phyloP scores from a whole-genome alignment of 2,329 filamentous ascomycete genomes.

The Trichoderma asperellum region DNA sequence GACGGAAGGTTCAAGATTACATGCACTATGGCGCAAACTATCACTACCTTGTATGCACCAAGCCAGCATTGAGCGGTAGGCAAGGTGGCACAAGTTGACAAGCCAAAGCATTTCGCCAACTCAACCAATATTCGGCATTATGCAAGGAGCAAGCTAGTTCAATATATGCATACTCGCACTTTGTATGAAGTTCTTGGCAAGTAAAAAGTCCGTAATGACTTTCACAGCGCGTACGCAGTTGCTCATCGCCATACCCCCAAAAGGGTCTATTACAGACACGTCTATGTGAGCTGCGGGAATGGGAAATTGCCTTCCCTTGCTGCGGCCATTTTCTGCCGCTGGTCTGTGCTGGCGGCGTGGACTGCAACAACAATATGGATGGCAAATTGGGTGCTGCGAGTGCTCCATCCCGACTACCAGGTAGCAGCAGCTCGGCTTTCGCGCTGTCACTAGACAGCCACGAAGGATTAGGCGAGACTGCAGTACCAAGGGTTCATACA shows the following conservation, averaged over 20 bases:
- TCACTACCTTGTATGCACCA: not conserved
- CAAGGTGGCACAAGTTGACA: not conserved
- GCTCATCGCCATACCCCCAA: not conserved
- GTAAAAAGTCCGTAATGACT: not conserved
- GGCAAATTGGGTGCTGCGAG: slow-evolving; percentile 4
- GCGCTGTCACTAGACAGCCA: slow-evolving; percentile 3
- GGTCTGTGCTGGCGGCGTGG: slow-evolving; percentile 9
- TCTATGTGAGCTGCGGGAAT: not conserved
- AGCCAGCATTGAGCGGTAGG: not conserved
- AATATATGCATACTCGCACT: not conserved
- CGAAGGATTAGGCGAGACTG: slow-evolving; percentile 1
- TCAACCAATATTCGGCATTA: not conserved
- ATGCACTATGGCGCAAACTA: not conserved
- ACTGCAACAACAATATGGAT: not conserved
- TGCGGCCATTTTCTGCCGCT: not conserved
- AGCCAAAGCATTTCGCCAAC: not conserved
- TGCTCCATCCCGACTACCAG: slow-evolving; percentile 21
- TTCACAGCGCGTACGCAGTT: not conserved
- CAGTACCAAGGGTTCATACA: not conserved
- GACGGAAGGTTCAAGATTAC: not conserved
- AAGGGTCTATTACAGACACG: not conserved
- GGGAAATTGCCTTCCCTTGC: not conserved
- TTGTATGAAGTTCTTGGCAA: not conserved
- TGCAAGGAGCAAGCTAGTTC: not conserved
- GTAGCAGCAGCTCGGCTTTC: slow-evolving; percentile 13